These are phyloP conservation scores for Calonectria multiphialidica DNA, from an alignment of 2,329 filamentous ascomycete genomes.

Conservation along the genomic window DNA sequence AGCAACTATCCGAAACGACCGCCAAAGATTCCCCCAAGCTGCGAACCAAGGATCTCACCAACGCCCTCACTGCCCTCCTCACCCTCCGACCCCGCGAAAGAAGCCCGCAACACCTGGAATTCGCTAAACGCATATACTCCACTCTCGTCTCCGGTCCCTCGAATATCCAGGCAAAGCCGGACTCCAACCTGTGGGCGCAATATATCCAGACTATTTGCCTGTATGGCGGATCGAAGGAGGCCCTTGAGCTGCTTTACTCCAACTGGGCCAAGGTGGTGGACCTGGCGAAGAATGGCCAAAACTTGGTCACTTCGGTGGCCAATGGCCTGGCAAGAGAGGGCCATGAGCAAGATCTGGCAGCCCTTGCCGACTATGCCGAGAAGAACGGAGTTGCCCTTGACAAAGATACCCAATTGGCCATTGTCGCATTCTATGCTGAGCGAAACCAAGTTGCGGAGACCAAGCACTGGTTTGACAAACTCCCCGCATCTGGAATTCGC, in stretches of 20 bases:
- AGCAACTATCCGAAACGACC: constrained; percentile 35
- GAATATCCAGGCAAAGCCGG: constrained; percentile 30
- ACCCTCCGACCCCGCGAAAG: constrained; percentile 56
- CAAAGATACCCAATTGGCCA: constrained; percentile 60
- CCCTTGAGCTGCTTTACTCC: constrained; percentile 56
- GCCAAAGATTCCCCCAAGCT: constrained; percentile 45
- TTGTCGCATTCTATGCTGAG: constrained; percentile 73
- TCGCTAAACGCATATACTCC: constrained; percentile 59
- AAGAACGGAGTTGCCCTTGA: constrained; percentile 59
- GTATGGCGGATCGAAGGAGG: constrained; percentile 68
- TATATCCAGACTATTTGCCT: constrained; percentile 59
- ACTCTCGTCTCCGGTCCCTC: constrained; percentile 35
- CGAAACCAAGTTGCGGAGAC: constrained; percentile 70
- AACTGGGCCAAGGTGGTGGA: constrained; percentile 44
- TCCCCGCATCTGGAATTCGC: constrained; percentile 51
- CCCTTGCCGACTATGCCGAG: constrained; percentile 66
- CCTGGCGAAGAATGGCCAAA: constrained; percentile 35
- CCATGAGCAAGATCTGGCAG: constrained; percentile 67
- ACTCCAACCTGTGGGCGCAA: constrained; percentile 45
- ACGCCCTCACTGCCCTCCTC: constrained; percentile 59
- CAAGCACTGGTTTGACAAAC: constrained; percentile 75
- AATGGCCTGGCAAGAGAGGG: constrained; percentile 72
- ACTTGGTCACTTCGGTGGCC: constrained; percentile 46
- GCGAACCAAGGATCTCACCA: constrained; percentile 46
- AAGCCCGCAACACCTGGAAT: constrained; percentile 58